phyloP scores from a whole-genome alignment of 768 basidiomycete species.

The Phanerochaete carnosa region DNA sequence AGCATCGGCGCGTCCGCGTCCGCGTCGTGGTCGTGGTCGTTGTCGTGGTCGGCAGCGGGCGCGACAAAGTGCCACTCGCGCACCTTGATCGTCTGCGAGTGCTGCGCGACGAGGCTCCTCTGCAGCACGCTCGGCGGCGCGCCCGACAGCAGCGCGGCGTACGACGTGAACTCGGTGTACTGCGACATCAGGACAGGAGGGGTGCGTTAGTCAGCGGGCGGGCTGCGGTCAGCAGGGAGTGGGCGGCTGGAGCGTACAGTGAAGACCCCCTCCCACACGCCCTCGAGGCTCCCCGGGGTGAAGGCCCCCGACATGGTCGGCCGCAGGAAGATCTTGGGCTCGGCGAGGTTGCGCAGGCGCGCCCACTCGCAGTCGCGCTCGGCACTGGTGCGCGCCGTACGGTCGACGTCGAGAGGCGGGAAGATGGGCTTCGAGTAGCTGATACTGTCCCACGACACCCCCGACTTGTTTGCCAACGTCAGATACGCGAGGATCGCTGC shows the following conservation, averaged over 20 bases:
- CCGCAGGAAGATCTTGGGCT: slow-evolving; percentile 37
- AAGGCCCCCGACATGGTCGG: slow-evolving; percentile 45
- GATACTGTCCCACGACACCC: slow-evolving; percentile 18
- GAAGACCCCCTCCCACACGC: slow-evolving; percentile 79
- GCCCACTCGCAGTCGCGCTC: slow-evolving; percentile 77
- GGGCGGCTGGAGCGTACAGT: slow-evolving; percentile 44
- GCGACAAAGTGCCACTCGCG: slow-evolving; percentile 64
- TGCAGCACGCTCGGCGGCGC: slow-evolving; percentile 64
- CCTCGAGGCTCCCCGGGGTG: slow-evolving; percentile 66
- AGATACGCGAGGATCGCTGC: slow-evolving; percentile 74
- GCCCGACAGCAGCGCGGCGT: slow-evolving; percentile 72
- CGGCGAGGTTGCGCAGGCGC: slow-evolving; percentile 21
- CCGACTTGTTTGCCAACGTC: slow-evolving; percentile 38
- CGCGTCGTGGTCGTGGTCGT: slow-evolving; percentile 24
- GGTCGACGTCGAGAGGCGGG: slow-evolving; percentile 17
- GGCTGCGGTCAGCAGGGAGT: background rate
- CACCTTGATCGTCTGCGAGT: slow-evolving; percentile 88
- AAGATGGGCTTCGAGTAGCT: slow-evolving; percentile 23
- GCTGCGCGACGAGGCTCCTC: slow-evolving; percentile 72
- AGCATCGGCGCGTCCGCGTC: background rate
- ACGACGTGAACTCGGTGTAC: slow-evolving; percentile 86
- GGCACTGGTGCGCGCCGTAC: slow-evolving; percentile 27
- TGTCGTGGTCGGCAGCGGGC: slow-evolving; percentile 26
- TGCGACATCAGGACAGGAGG: slow-evolving; percentile 27
- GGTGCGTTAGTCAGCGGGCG: too few relatives aligned